Conservation (phyloP, 257 asterid genomes). For the Lantana camara region DNA sequence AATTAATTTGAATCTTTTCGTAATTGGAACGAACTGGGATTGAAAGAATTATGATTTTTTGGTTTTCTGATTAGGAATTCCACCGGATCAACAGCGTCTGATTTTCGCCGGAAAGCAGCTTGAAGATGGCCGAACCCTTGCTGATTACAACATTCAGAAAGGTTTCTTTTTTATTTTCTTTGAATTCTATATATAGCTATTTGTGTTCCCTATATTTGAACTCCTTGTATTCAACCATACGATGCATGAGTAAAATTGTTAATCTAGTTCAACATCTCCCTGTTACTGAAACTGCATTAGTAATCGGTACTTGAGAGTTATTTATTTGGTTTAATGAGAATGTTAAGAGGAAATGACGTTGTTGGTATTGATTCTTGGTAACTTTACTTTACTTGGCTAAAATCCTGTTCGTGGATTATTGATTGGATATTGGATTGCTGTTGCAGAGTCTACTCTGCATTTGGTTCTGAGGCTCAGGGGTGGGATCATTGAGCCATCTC, state of each 20-base stretch:
- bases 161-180: slow-evolving; percentile 20
- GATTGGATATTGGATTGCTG: not conserved
- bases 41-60: not conserved
- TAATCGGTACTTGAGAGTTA: not conserved
- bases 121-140: slow-evolving; percentile 58
- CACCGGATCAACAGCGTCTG: slow-evolving; percentile 62
- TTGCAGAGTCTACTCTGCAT: slow-evolving; percentile 56
- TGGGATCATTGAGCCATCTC: slow-evolving; percentile 60
- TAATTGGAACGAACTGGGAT: not conserved
- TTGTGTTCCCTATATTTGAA: not conserved
- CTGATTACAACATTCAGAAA: slow-evolving; percentile 58
- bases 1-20: too few relatives aligned
- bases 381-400: too few relatives aligned
- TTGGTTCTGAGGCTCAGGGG: slow-evolving; percentile 70
- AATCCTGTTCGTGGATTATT: not conserved
- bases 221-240: not conserved
- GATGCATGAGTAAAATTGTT: too few relatives aligned
- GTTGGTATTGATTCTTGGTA: not conserved
- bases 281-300: not conserved
- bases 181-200: not conserved
- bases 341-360: not conserved
- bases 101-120: slow-evolving; percentile 65
- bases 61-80: slow-evolving; percentile 36
- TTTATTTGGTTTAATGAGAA: not conserved
- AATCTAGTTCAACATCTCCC: not conserved